These are phyloP conservation scores for Cyberlindnera suaveolens DNA, from an alignment of 805 yeast species.

Conservation along the genomic window DNA sequence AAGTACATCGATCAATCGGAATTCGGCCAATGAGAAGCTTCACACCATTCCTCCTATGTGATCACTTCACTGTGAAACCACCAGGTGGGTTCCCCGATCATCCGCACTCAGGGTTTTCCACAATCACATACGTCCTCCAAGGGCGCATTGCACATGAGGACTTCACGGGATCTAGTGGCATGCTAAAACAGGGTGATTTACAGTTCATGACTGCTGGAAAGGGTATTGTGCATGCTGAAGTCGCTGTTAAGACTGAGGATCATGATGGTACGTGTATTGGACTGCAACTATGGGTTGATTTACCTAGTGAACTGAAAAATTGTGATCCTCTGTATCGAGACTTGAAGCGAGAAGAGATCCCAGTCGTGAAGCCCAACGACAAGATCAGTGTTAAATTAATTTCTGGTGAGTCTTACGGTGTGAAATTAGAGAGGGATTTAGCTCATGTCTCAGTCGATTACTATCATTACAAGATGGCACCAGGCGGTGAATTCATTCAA, in stretches of 20 bases:
- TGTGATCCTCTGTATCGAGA: conserved; percentile 75
- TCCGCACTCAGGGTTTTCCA: conserved; percentile 80
- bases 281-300: conserved; percentile 84
- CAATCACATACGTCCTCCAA: conserved; percentile 60
- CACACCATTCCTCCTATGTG: conserved; percentile 76
- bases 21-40: conserved; percentile 61
- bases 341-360: conserved; percentile 62
- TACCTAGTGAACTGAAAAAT: conserved; percentile 58
- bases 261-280: conserved; percentile 52
- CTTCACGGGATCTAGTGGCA: conserved; percentile 79
- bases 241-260: conserved; percentile 53
- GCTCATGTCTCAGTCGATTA: conserved; percentile 80
- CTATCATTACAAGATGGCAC: conserved; percentile 57
- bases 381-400: conserved; percentile 64
- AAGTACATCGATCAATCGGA: conserved; percentile 78
- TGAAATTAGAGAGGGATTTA: conserved; percentile 63
- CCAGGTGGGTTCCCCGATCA: conserved; percentile 79
- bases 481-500: conserved; percentile 62
- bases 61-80: conserved; percentile 61
- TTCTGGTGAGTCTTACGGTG: conserved; percentile 71
- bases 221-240: conserved; percentile 82
- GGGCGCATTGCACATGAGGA: conserved; percentile 80
- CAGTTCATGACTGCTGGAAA: conserved; percentile 94
- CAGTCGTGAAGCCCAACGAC: conserved; percentile 59
- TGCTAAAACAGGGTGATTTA: conserved; percentile 73